Conservation (phyloP, 768 basidiomycete genomes). For the Cystoderma amianthinum region DNA sequence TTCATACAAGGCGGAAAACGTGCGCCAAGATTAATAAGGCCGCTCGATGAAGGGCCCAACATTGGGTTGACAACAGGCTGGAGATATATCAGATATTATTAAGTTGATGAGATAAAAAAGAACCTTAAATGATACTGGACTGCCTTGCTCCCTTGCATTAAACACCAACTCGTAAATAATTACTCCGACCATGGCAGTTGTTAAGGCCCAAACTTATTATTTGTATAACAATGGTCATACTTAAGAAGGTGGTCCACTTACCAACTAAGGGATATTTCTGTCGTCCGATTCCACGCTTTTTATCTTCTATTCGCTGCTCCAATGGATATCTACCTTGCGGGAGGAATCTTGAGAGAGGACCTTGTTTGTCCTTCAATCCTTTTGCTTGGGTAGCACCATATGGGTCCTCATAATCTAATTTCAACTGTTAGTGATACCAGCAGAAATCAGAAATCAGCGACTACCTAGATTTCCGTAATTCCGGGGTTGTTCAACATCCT, state of each 20-base stretch:
- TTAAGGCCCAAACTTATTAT: slow-evolving; percentile 52
- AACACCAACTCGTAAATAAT: slow-evolving; percentile 84
- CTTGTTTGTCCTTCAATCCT: too few species aligned
- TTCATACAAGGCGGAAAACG: slow-evolving; percentile 96
- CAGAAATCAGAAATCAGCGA: too few species aligned
- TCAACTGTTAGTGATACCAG: too few species aligned
- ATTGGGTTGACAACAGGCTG: slow-evolving; percentile 83
- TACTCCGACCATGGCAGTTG: slow-evolving; percentile 60
- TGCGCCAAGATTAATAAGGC: slow-evolving; percentile 82
- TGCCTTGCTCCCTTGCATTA: slow-evolving; percentile 72
- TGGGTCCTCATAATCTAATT: slow-evolving; percentile 62
- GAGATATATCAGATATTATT: slow-evolving; percentile 1
- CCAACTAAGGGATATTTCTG: slow-evolving; percentile 78
- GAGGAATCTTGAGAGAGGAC: slow-evolving; percentile 33
- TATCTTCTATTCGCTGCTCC: slow-evolving; percentile 82
- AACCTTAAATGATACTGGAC: slow-evolving; percentile 81
- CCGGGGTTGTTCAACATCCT: too few species aligned
- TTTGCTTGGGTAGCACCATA: slow-evolving; percentile 10
- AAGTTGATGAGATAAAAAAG: slow-evolving; percentile 6
- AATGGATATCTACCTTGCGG: slow-evolving; percentile 49
- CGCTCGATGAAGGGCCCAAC: slow-evolving; percentile 84
- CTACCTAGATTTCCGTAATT: too few species aligned
- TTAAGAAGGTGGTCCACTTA: slow-evolving; percentile 18
- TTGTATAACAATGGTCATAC: background rate
- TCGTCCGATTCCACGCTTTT: slow-evolving; percentile 77